Percentiles rank a stretch among this genome's conserved stretches.
Evolutionary conservation across 768 basidiomycete genomes (phyloP).

Genomic region (Phanerochaete sordida): DNA sequence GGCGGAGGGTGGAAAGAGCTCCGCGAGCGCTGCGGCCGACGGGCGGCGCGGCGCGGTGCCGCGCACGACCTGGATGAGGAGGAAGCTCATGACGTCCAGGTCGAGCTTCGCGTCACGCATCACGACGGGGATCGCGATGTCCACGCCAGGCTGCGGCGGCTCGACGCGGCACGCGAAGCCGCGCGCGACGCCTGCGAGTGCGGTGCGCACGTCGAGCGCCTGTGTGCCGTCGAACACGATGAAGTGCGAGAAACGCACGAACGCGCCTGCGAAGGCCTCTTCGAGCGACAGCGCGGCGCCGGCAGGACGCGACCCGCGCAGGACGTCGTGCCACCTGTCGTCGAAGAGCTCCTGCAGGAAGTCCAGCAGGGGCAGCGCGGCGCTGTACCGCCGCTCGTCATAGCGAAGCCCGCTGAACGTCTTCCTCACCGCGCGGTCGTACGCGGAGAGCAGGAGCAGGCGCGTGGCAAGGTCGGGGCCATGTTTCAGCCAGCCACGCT

Average conservation of each 20-base stretch:
- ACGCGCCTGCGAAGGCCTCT: conserved; percentile 22
- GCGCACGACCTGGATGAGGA: conserved; percentile 23
- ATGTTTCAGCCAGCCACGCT: no score
- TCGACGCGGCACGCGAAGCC: conserved; percentile 23
- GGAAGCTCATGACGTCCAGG: conserved; percentile 12
- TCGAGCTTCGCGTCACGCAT: conserved; percentile 10
- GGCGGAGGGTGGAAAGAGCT: conserved; percentile 5
- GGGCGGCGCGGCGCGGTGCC: not conserved
- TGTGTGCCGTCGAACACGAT: conserved; percentile 20
- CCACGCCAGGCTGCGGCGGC: conserved; percentile 13
- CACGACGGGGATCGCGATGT: conserved; percentile 27
- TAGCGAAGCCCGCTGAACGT: conserved; percentile 11
- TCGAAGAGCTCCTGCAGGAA: conserved; percentile 22
- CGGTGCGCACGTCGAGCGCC: conserved; percentile 14
- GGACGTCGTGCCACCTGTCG: conserved; percentile 3
- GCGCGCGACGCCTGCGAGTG: conserved; percentile 22
- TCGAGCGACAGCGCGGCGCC: conserved; percentile 1
- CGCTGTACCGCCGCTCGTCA: no score
- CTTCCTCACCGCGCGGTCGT: conserved; percentile 17
- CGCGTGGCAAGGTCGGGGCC: conserved; percentile 23
- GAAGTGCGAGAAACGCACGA: conserved; percentile 32
- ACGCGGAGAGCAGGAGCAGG: conserved; percentile 23
- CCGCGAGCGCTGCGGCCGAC: conserved; percentile 5
- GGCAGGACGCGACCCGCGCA: conserved; percentile 20
- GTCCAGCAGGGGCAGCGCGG: conserved; percentile 17